Base-by-base conservation (phyloP, 2,329 filamentous ascomycete species). In the Fusarium coffeatum region DNA sequence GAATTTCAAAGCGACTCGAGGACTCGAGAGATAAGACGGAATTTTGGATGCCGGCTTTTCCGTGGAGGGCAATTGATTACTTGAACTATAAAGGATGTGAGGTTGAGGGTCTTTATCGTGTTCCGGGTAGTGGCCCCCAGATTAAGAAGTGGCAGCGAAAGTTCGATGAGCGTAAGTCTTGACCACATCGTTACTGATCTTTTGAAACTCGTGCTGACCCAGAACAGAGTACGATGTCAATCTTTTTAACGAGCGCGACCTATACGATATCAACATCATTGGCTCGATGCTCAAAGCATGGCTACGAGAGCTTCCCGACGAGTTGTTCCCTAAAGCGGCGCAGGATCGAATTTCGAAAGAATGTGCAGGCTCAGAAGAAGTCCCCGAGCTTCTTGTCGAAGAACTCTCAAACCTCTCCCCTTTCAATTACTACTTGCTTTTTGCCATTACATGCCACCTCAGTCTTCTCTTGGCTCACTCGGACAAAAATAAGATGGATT, bases 401-500 rank as follows among this genome's bases (percentile, higher is more conserved):
- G 93, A 97, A 79, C 88, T 98, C 5, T 97, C 95, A 2, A 94
- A 93, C 73, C 86, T 98, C n/a, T 93, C 95, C 9, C 95, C 95
- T 0, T 98, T 96, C 85, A 97, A 98, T 82, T 98, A 98, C 82
- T 98, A 98, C 77, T 90, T 98, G 16, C 89, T 98, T 8, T 98
- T 98, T 78, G 95, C 95, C 74, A 97, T 98, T 74, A 98, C 95
- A 34, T 98, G 95, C 80, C 95, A 98, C 76, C 89, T 98, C 50
- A 97, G 94, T 74, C 87, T 98, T 27, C 87, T 98, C 12, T 90
- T 97, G 73, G 94, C 93, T 2, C 95, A 97, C 79, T 92, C 94
- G 25, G 93, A 97, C 70, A 94, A 95, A 84, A 98, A 98, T 87
- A 97, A 97, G 83, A 98, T 98, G 95, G 93, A 97, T 78, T 97